Conservation (phyloP, 305 asterid species). For the Fraxinus floribunda region DNA sequence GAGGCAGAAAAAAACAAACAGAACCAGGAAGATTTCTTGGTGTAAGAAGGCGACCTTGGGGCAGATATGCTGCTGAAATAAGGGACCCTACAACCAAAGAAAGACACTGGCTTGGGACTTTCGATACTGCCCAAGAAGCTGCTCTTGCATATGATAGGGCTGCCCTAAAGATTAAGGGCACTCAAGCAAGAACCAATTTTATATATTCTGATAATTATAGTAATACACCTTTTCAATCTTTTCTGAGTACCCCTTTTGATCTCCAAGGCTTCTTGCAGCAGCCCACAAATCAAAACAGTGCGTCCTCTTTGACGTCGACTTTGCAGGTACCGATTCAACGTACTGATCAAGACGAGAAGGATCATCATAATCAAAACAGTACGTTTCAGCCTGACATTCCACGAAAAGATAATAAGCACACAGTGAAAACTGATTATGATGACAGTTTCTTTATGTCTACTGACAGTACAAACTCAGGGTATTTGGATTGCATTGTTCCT, state of each 20-base stretch:
- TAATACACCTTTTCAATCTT: constrained; percentile 37
- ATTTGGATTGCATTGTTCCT: constrained; percentile 83
- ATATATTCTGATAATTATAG: constrained; percentile 49
- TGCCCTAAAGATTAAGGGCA: constrained; percentile 87
- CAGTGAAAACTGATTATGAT: constrained; percentile 18
- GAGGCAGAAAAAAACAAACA: constrained; percentile 69
- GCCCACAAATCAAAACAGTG: constrained; percentile 12
- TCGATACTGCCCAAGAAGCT: constrained; percentile 97
- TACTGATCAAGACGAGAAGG: neutral
- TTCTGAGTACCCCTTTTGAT: constrained; percentile 44
- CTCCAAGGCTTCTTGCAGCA: constrained; percentile 33
- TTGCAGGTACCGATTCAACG: neutral
- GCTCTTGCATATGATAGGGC: constrained; percentile 95
- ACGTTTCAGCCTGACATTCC: neutral
- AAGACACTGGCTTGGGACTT: constrained; percentile 92
- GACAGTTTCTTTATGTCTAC: constrained; percentile 29
- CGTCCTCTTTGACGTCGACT: neutral
- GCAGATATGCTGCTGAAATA: constrained; percentile 89
- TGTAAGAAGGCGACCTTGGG: constrained; percentile 88
- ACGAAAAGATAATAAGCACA: neutral
- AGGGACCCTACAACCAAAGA: constrained; percentile 90
- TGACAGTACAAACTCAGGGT: constrained; percentile 54
- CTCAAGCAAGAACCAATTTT: constrained; percentile 82
- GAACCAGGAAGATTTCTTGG: constrained; percentile 92
- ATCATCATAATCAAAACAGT: neutral